Base-by-base conservation (phyloP, 2,329 filamentous ascomycete genomes). In the Phyllosticta capitalensis region DNA sequence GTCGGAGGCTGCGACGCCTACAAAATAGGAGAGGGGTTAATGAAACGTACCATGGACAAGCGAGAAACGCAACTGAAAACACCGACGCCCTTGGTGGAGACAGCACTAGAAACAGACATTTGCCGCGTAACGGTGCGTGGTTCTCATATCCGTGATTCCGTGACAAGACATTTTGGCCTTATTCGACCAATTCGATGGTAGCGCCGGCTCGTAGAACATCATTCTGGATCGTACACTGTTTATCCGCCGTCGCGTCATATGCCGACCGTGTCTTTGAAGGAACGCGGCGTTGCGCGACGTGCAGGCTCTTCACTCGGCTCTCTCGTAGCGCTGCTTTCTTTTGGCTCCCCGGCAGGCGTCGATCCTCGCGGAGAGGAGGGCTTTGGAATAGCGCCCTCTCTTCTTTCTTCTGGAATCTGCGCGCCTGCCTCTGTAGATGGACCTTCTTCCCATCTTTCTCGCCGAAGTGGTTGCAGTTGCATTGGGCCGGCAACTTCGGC, bases 211-310 rank as follows among this genome's bases (percentile, higher is more conserved):
- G 38, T 45, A 45, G 14, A 45, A 45, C 38, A 45, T 45, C 38
- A 19, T 45, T 45, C 38, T n/a, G 38, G 33, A 56, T 45, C 2
- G 20, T 45, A n/a, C 52, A 22, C 17, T 19, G 21, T 45, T 12
- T 20, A 21, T 55, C 24, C 20, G n/a, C 12, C 21, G 20, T 55
- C 12, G 19, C 21, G 26, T 72, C 67, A 73, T 65, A 74, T 74
- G 69, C 72, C 72, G 67, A 74, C 72, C 55, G 72, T 74, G 63
- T 74, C 71, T 71, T 74, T 74, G 67, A 74, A 74, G 64, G 72
- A 74, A 63, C 70, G 72, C 67, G 72, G 71, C 67, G 72, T 74
- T 56, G 70, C 71, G 30, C 69, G 73, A 61, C 70, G 71, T 64
- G 67, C 68, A 54, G 71, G 70, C 58, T 68, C 65, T 63, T 61